These are phyloP conservation scores for Umbilicus rupestris DNA, from an alignment of 164 flowering plant genomes.

Conservation along the genomic window DNA sequence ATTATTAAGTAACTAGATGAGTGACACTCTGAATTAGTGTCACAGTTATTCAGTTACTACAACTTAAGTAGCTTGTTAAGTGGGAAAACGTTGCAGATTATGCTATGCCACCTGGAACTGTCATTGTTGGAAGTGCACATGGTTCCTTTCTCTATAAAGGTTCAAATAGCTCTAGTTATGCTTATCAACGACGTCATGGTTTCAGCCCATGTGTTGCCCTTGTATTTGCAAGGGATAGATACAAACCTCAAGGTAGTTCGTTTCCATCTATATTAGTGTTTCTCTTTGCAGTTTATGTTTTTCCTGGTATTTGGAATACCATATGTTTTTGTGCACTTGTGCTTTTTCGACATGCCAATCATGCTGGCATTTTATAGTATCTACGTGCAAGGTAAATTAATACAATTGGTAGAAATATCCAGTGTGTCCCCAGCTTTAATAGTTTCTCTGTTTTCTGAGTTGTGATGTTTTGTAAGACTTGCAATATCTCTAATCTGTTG, in stretches of 20 bases:
- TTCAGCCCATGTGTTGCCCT: constrained; percentile 31
- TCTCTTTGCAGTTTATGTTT: background rate
- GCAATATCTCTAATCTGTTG: background rate
- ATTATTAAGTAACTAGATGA: background rate
- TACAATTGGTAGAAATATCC: too few species aligned
- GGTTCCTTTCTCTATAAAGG: constrained; percentile 28
- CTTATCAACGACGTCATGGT: constrained; percentile 8
- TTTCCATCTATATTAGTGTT: background rate
- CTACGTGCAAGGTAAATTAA: too few species aligned
- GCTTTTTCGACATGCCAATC: background rate
- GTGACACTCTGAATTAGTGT: background rate
- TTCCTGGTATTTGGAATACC: background rate
- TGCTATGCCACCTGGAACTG: constrained; percentile 33
- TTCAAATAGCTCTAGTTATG: constrained; percentile 13
- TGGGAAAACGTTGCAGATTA: constrained; percentile 22
- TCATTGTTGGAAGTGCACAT: constrained; percentile 45
- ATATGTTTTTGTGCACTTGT: background rate
- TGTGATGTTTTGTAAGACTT: background rate
- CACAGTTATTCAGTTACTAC: background rate
- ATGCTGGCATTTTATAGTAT: background rate
- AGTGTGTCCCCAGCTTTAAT: background rate
- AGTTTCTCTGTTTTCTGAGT: background rate
- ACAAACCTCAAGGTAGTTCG: constrained; percentile 33
- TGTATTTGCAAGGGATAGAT: constrained; percentile 48
- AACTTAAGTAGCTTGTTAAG: background rate